These are phyloP conservation scores for Venustampulla echinocandica DNA, from an alignment of 495 filamentous ascomycete genomes.

Conservation along the genomic window DNA sequence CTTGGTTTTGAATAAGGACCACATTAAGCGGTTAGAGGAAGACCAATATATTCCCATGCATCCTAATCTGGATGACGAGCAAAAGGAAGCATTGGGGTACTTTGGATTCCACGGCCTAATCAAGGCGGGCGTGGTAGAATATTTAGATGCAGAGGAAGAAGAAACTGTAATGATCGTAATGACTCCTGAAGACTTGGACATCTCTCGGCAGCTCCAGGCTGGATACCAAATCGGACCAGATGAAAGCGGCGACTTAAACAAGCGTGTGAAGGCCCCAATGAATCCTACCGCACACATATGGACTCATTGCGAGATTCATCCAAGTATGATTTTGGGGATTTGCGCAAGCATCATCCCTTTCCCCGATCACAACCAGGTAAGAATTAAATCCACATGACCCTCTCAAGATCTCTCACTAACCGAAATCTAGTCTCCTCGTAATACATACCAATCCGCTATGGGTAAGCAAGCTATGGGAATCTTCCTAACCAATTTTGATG, in stretches of 20 bases:
- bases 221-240: slow-evolving; percentile 55
- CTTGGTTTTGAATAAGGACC: slow-evolving; percentile 73
- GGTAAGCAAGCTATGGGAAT: slow-evolving; percentile 99
- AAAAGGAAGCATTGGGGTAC: slow-evolving; percentile 46
- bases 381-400: slow-evolving; percentile 12
- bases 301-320: slow-evolving; percentile 98
- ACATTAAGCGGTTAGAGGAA: slow-evolving; percentile 59
- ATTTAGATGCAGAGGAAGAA: slow-evolving; percentile 95
- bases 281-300: slow-evolving; percentile 78
- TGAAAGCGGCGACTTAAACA: slow-evolving; percentile 43
- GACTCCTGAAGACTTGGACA: slow-evolving; percentile 89
- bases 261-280: slow-evolving; percentile 74
- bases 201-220: slow-evolving; percentile 52
- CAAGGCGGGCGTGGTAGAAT: slow-evolving; percentile 76
- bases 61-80: slow-evolving; percentile 44
- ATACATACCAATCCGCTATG: slow-evolving; percentile 99
- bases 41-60: slow-evolving; percentile 49
- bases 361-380: slow-evolving; percentile 92
- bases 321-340: slow-evolving; percentile 96
- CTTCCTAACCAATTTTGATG: slow-evolving; percentile 89
- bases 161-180: slow-evolving; percentile 98
- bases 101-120: slow-evolving; percentile 86
- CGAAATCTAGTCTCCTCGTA: slow-evolving; percentile 73
- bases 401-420: slow-evolving; percentile 6
- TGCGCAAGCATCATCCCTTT: slow-evolving; percentile 99